These are phyloP conservation scores for Zalaria sp. DNA, from an alignment of 2,329 filamentous ascomycete genomes.

Conservation along the genomic window DNA sequence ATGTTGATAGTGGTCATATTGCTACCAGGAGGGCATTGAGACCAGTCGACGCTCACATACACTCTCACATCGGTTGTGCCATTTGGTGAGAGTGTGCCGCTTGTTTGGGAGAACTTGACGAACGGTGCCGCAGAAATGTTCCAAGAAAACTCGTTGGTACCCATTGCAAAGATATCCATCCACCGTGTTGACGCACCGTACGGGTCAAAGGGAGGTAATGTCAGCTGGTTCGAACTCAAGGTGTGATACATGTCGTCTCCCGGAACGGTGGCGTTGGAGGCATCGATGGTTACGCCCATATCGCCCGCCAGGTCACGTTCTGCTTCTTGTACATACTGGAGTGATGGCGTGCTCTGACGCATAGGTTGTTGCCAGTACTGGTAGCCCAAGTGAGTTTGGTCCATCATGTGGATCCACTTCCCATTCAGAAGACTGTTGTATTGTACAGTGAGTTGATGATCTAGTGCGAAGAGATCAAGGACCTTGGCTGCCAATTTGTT, in stretches of 20 bases:
- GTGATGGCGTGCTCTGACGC: conserved; percentile 50
- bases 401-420: conserved; percentile 50
- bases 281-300: conserved; percentile 50
- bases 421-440: conserved; percentile 46
- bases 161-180: conserved; percentile 50
- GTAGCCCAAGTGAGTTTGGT: conserved; percentile 36
- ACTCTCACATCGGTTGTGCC: conserved; percentile 37
- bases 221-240: conserved; percentile 37
- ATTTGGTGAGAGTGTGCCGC: conserved; percentile 35
- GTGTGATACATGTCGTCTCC: conserved; percentile 51
- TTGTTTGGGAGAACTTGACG: conserved; percentile 36
- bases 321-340: conserved; percentile 44
- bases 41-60: conserved; percentile 44
- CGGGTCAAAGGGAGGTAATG: conserved; percentile 42
- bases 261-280: conserved; percentile 50
- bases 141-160: conserved; percentile 40
- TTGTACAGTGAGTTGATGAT: conserved; percentile 39
- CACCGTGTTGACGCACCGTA: conserved; percentile 42
- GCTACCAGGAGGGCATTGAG: conserved; percentile 24
- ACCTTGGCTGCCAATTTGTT: conserved; percentile 41
- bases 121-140: conserved; percentile 35
- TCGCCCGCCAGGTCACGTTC: conserved; percentile 47
- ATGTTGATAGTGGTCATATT: conserved; percentile 33
- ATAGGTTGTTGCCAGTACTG: conserved; percentile 47
- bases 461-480: conserved; percentile 40